Conservation (phyloP, 208 protist species). For the Trichomonas gallinae region DNA sequence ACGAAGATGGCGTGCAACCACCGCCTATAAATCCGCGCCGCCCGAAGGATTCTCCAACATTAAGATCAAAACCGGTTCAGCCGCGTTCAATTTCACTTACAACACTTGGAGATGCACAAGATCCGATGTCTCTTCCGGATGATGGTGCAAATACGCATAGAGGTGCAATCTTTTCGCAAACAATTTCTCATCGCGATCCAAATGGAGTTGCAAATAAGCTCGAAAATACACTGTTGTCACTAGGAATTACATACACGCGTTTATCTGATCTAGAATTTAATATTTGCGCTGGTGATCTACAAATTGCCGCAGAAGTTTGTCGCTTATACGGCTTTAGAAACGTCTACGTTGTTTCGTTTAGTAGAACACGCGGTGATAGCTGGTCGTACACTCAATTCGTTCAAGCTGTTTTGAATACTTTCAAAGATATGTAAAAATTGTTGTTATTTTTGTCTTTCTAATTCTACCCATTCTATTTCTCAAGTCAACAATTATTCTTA, state of each 20-base stretch:
- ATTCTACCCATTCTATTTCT: too few species aligned
- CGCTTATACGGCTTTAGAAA: background rate
- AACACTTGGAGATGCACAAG: background rate
- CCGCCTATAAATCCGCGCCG: background rate
- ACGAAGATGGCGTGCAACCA: background rate
- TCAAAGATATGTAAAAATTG: background rate
- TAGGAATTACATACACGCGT: background rate
- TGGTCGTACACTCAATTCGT: background rate
- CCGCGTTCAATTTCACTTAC: background rate
- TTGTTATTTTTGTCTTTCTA: background rate
- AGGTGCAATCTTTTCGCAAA: background rate
- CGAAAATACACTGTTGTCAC: background rate
- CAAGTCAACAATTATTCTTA: too few species aligned
- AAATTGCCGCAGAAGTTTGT: background rate
- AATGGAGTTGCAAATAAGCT: background rate
- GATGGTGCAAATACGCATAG: background rate
- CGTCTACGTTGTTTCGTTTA: background rate
- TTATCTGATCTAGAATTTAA: background rate
- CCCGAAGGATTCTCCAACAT: background rate
- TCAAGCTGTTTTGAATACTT: background rate
- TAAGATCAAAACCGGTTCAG: background rate
- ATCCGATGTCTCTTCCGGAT: background rate
- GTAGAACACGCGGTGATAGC: background rate
- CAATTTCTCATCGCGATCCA: background rate
- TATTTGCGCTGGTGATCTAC: background rate